phyloP scores from a whole-genome alignment of 768 basidiomycete species.

The Leccinum pellstonianum region DNA sequence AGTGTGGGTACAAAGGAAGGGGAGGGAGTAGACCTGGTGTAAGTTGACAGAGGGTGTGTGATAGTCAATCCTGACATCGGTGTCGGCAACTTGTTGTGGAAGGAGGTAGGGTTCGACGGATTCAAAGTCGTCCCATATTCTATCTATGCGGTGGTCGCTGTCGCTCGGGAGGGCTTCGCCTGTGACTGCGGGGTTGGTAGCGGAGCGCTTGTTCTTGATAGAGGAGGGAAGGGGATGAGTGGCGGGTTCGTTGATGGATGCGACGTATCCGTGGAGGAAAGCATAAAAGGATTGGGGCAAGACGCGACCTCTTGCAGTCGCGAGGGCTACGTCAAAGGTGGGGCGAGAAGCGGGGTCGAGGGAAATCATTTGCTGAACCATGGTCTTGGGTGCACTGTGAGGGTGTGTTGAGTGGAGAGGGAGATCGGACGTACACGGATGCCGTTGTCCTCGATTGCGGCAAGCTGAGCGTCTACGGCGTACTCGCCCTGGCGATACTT shows the following conservation, averaged over 20 bases:
- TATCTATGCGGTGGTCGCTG: conserved; percentile 81
- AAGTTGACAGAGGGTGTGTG: conserved; percentile 45
- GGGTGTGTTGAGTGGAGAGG: background rate
- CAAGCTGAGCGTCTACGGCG: conserved; percentile 68
- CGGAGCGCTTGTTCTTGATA: conserved; percentile 22
- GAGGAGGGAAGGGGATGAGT: conserved; percentile 41
- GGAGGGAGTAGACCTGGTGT: conserved; percentile 48
- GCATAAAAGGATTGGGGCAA: conserved; percentile 95
- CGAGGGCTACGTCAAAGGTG: conserved; percentile 76
- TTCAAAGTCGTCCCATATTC: conserved; percentile 85
- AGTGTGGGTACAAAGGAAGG: background rate
- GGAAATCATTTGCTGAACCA: conserved; percentile 89
- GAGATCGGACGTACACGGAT: conserved; percentile 61
- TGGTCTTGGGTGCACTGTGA: conserved; percentile 48
- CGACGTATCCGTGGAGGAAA: conserved; percentile 88
- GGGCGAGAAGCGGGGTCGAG: conserved; percentile 77
- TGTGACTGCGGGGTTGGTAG: conserved; percentile 21
- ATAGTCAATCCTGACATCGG: conserved; percentile 60
- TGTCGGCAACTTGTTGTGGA: conserved; percentile 43
- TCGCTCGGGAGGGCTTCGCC: conserved; percentile 60
- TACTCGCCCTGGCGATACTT: conserved; percentile 89
- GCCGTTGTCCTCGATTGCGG: conserved; percentile 74
- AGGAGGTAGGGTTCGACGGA: conserved; percentile 71
- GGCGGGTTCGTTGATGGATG: conserved; percentile 71
- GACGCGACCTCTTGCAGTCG: conserved; percentile 70